Percentiles rank a stretch among this genome's conserved stretches.
Conservation (phyloP, 345 rosid genomes). For the Viola odorata region DNA sequence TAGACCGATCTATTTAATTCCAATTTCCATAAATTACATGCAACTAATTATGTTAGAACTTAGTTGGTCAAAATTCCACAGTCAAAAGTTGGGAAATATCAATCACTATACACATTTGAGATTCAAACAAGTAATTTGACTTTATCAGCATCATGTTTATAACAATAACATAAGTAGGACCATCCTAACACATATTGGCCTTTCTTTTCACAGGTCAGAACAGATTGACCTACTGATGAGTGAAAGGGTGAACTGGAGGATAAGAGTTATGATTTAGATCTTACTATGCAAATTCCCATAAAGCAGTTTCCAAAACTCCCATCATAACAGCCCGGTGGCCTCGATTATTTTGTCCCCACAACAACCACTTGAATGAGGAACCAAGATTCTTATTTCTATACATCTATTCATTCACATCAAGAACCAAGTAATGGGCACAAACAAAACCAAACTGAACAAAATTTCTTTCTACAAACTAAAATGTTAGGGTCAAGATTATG, state of each 20-base stretch:
- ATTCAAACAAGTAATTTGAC: background rate
- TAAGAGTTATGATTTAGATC: background rate
- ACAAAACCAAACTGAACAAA: background rate
- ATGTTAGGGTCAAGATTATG: too few species aligned
- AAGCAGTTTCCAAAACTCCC: background rate
- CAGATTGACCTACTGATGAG: background rate
- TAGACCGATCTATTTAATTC: slow-evolving; percentile 5
- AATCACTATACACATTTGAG: background rate
- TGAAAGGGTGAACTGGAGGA: background rate
- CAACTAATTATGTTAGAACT: background rate
- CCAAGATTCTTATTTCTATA: background rate
- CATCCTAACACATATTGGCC: background rate
- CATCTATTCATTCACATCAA: background rate
- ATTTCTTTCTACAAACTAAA: background rate
- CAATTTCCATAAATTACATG: background rate
- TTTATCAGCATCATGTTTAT: background rate
- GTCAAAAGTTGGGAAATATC: background rate
- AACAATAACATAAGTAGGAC: background rate
- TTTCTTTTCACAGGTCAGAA: slow-evolving; percentile 1
- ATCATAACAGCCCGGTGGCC: too few species aligned
- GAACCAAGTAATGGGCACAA: slow-evolving; percentile 4
- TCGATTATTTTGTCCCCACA: too few species aligned
- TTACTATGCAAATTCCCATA: background rate
- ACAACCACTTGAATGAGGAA: background rate
- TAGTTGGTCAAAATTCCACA: background rate